Percentiles rank a stretch among this genome's conserved stretches.
phyloP scores from a whole-genome alignment of 2,329 filamentous ascomycete species.

The Fusarium lyarnte region DNA sequence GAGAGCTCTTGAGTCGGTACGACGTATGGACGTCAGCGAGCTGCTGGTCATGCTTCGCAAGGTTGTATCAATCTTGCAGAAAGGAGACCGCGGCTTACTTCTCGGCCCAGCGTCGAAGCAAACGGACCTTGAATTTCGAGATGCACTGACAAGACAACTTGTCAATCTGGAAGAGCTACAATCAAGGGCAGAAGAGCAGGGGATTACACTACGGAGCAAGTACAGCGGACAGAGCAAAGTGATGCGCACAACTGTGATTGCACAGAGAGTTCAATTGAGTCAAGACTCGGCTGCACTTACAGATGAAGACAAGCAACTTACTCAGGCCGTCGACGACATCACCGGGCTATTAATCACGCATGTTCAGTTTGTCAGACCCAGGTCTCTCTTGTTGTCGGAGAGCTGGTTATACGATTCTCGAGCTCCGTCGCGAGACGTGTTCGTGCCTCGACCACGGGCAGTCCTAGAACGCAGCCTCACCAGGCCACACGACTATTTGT shows the following conservation, averaged over 20 bases:
- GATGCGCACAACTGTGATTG: slow-evolving; percentile 79
- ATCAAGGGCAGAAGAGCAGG: slow-evolving; percentile 54
- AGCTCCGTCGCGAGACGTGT: slow-evolving; percentile 76
- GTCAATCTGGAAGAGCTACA: slow-evolving; percentile 59
- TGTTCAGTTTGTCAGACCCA: slow-evolving; percentile 40
- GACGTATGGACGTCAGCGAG: slow-evolving; percentile 59
- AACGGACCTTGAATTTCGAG: slow-evolving; percentile 46
- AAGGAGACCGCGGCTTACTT: slow-evolving; percentile 51
- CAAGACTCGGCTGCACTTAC: slow-evolving; percentile 77
- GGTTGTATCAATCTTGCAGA: slow-evolving; percentile 42
- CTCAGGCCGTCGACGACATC: slow-evolving; percentile 67
- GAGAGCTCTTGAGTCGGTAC: slow-evolving; percentile 66
- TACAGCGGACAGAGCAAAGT: slow-evolving; percentile 77
- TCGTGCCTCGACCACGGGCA: slow-evolving; percentile 76
- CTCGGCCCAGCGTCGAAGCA: slow-evolving; percentile 47
- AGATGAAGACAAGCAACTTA: slow-evolving; percentile 76
- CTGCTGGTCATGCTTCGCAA: slow-evolving; percentile 42
- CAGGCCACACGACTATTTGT: slow-evolving; percentile 80
- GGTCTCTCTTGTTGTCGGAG: slow-evolving; percentile 71
- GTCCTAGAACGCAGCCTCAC: slow-evolving; percentile 77
- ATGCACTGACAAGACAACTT: slow-evolving; percentile 54
- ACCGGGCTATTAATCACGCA: slow-evolving; percentile 41
- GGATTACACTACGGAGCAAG: slow-evolving; percentile 72
- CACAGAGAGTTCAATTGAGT: slow-evolving; percentile 82
- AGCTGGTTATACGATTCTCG: slow-evolving; percentile 79